Percentiles rank a stretch among this genome's conserved stretches.
phyloP scores from a whole-genome alignment of 2,329 filamentous ascomycete genomes.

The Neofusicoccum ribis region DNA sequence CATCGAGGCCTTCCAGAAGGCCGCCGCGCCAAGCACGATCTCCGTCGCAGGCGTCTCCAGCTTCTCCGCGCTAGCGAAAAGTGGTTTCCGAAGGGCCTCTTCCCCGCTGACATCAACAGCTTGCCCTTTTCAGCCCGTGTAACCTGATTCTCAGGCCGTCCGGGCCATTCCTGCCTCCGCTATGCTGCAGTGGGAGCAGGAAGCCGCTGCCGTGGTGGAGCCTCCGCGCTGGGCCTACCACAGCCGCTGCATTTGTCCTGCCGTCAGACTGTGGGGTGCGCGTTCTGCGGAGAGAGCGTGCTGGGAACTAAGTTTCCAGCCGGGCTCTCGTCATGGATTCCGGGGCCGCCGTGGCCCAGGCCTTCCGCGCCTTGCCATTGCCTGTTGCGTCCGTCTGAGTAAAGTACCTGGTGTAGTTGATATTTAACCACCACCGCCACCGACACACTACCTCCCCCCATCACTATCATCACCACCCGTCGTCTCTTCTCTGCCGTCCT shows the following conservation, averaged over 20 bases:
- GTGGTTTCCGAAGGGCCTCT: conserved; percentile 17
- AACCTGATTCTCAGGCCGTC: conserved; percentile 15
- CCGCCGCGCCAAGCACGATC: background rate
- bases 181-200: background rate
- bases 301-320: conserved; percentile 20
- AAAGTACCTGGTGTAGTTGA: conserved; percentile 8
- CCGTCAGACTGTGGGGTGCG: conserved; percentile 13
- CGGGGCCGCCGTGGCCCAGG: conserved; percentile 10
- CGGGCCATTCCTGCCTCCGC: conserved; percentile 7
- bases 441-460: background rate
- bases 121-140: conserved; percentile 8
- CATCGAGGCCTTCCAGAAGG: conserved; percentile 15
- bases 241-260: background rate
- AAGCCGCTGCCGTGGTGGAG: background rate
- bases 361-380: background rate
- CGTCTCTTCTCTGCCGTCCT: background rate
- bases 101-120: conserved; percentile 19
- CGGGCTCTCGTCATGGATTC: conserved; percentile 20
- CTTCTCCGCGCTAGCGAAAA: conserved; percentile 19
- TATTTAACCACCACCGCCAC: conserved; percentile 19
- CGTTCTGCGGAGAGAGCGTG: conserved; percentile 1
- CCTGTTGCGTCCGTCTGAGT: background rate
- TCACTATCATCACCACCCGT: background rate
- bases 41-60: background rate
- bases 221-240: conserved; percentile 1